These are phyloP conservation scores for Lactarius vividus DNA, from an alignment of 768 basidiomycete species.

Conservation along the genomic window DNA sequence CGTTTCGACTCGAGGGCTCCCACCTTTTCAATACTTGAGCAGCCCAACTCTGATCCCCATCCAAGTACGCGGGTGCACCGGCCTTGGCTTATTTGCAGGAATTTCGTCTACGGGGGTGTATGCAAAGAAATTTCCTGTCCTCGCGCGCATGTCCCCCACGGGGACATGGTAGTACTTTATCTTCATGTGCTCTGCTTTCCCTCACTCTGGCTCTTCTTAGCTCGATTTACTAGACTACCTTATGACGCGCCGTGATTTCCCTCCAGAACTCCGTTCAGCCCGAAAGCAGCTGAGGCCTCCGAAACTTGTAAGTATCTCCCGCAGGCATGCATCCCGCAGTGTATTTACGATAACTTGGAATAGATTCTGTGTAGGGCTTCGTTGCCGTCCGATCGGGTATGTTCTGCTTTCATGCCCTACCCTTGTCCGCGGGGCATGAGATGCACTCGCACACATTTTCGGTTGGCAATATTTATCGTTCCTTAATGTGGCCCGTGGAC, in stretches of 20 bases:
- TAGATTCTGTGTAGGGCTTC: background rate
- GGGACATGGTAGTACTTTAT: slow-evolving; percentile 3
- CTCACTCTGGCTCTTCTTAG: background rate
- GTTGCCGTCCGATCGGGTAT: background rate
- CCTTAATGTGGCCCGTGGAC: background rate
- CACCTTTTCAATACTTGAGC: background rate
- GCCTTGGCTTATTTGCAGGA: slow-evolving; percentile 11
- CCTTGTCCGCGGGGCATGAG: background rate
- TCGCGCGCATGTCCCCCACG: slow-evolving; percentile 3
- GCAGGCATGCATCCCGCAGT: background rate
- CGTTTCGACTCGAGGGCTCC: background rate
- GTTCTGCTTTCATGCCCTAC: background rate
- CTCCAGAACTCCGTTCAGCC: background rate
- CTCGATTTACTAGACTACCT: background rate
- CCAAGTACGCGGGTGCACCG: background rate
- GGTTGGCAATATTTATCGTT: background rate
- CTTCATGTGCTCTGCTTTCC: background rate
- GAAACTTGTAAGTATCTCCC: background rate
- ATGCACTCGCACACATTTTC: background rate
- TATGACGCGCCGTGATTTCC: background rate
- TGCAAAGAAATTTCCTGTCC: background rate
- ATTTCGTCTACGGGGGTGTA: slow-evolving; percentile 1
- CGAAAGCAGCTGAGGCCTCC: background rate
- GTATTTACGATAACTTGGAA: background rate
- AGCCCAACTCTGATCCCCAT: background rate